These are phyloP conservation scores for Chlorencoelia australis DNA, from an alignment of 2,329 filamentous ascomycete species.

Conservation along the genomic window DNA sequence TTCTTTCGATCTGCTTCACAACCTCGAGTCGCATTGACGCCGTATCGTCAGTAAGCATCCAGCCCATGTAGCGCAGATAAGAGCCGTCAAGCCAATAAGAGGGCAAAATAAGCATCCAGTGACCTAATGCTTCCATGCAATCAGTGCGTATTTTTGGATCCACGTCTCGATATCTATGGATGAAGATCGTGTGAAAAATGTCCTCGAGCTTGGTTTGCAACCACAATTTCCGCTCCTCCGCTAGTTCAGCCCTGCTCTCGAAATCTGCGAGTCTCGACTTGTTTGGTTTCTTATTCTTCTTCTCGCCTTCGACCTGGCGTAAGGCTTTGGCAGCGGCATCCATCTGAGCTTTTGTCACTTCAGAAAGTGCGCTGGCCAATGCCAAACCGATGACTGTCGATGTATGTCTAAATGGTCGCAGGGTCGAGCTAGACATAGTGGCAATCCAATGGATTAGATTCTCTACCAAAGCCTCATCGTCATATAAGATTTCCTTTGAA, in stretches of 20 bases:
- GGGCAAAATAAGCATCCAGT: conserved; percentile 79
- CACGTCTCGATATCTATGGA: conserved; percentile 90
- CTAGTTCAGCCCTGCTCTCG: conserved; percentile 54
- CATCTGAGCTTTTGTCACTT: conserved; percentile 60
- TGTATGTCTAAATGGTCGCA: conserved; percentile 88
- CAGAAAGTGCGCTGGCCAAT: conserved; percentile 68
- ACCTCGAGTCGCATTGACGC: conserved; percentile 73
- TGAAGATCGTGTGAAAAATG: conserved; percentile 85
- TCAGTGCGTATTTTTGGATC: conserved; percentile 83
- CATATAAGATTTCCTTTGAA: conserved; percentile 72
- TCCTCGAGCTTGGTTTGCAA: conserved; percentile 64
- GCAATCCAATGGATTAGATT: conserved; percentile 85
- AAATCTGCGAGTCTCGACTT: conserved; percentile 68
- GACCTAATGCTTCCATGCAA: conserved; percentile 75
- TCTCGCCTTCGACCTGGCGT: conserved; percentile 70
- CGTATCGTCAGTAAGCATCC: conserved; percentile 80
- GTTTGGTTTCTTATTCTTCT: conserved; percentile 63
- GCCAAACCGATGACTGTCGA: conserved; percentile 76
- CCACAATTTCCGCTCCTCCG: conserved; percentile 38
- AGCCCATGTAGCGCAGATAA: conserved; percentile 88
- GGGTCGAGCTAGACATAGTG: conserved; percentile 78
- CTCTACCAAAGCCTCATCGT: conserved; percentile 60
- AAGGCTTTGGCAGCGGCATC: conserved; percentile 65
- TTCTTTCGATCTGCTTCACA: conserved; percentile 66
- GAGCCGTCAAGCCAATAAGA: conserved; percentile 83